Evolutionary conservation across 768 basidiomycete genomes (phyloP), one percentile per base, ranked within the genome.

Genomic region (Serendipita sp.): DNA sequence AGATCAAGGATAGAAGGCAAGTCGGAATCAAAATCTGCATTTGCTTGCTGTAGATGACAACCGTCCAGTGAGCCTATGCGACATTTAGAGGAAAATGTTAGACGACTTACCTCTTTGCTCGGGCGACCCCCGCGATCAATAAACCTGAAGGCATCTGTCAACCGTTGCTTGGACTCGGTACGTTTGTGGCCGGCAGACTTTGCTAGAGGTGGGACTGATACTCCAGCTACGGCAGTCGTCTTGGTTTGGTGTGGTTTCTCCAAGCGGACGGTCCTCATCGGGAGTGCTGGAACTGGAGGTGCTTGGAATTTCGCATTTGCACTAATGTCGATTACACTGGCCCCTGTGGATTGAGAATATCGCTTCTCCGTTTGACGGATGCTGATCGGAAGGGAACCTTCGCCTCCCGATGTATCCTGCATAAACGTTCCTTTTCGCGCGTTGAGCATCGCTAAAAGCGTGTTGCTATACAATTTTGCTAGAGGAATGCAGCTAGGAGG

Each of bases 391-490:
- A 50, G 18, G n/a, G 48, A 50, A 18, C 8, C 6, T 8, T n/a
- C 29, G 5, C 5, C 55, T 60, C 34, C 55, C 33, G 55, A n/a
- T 16, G 55, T 23, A 2, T 60, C 55, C 4, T 31, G 55, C 29
- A 60, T 3, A 60, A 60, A 60, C 27, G 55, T 29, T 10, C 55
- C 55, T 29, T 60, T 60, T 27, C 55, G 55, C 36, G 55, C 55
- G 36, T 60, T 60, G 29, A 60, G 36, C 55, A 60, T 60, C 16
- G 55, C 55, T 8, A 60, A 36, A 10, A 60, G 36, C 27, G 55
- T 60, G 33, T 60, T 60, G n/a, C 55, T 60, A n/a, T 60, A 60
- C 16, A 60, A 34, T 37, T 60, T 60, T 23, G 55, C 55, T 29
- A 60, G 55, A n/a, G 55, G 55, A 18, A 60, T 60, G 27, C 55